Base-by-base conservation (phyloP, 805 yeast genomes). In the Suhomyces prunicola region DNA sequence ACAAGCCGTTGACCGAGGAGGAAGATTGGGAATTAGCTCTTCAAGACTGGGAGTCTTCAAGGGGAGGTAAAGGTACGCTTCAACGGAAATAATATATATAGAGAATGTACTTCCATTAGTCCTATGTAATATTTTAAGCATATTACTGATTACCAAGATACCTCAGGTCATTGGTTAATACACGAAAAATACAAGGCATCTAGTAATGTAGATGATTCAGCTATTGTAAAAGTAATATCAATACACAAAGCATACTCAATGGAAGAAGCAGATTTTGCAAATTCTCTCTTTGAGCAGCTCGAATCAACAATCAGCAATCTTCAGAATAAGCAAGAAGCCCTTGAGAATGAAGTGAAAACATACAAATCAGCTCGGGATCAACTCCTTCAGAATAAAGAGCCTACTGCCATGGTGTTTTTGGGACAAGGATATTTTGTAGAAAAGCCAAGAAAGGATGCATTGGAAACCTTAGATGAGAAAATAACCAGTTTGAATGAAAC, bases 11-110 rank as follows among this genome's bases (percentile, higher is more conserved):
- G 12, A 76, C 80, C 26, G 83, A 78, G 19, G 92, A 86, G 19
- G 86, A 83, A 53, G 90, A 88, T 60, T 87, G 92, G 90, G 88
- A 86, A 48, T 45, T 52, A 10, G 71, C 72, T 35, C 47, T 70
- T 9, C 48, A 60, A 36, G 64, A 65, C n/a, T 71, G 71, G 72
- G 71, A 70, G 48, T 50, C 50, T 17, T 56, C 54, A 27, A 59
- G 63, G 17, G 60, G 63, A 7, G 64, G 57, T 22, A n/a, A 41
- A 39, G 70, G 49, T 9, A 22, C 41, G 31, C 41, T 46, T 22
- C 47, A 26, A 10, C 26, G 47, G 15, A 27, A 44, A 15, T 19
- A 9, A 40, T 19, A 27, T n/a, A 24, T 27, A 39, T 40, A 48
- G 40, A 48, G 46, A 47, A 24, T 17, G 36, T n/a, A 13, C 36